These are phyloP conservation scores for Leptodermis oblonga DNA, from an alignment of 257 asterid genomes.

Conservation along the genomic window DNA sequence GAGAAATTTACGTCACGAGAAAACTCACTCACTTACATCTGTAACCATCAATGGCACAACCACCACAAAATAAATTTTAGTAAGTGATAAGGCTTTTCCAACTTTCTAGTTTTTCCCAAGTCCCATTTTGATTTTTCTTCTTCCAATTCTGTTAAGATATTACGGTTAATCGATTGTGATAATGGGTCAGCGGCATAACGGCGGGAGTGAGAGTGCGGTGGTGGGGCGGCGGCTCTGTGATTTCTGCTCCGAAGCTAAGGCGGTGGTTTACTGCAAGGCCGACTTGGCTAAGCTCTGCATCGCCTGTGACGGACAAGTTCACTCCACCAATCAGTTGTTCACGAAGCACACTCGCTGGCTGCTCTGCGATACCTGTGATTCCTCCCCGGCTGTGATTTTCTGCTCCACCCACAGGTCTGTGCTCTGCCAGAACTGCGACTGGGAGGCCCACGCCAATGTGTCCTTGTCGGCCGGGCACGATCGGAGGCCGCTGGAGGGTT, in stretches of 20 bases:
- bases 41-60: conserved; percentile 3
- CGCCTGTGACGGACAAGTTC: conserved; percentile 75
- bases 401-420: conserved; percentile 62
- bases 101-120: background rate
- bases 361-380: conserved; percentile 69
- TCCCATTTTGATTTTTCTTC: background rate
- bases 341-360: conserved; percentile 71
- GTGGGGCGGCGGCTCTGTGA: conserved; percentile 46
- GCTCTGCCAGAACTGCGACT: conserved; percentile 90
- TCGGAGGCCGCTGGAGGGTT: conserved; percentile 86
- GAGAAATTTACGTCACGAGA: conserved; percentile 2
- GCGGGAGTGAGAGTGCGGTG: background rate
- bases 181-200: background rate
- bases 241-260: conserved; percentile 63
- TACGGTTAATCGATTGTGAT: too few species aligned
- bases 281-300: conserved; percentile 91
- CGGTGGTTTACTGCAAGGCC: conserved; percentile 81
- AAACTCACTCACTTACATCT: background rate
- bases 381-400: conserved; percentile 71
- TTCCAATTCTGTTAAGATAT: too few species aligned
- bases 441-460: conserved; percentile 58
- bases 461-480: conserved; percentile 42
- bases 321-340: conserved; percentile 84
- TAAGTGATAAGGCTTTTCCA: background rate
- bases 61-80: background rate